Conservation (phyloP, 1,284 basidiomycete genomes). For the Apiotrichum veenhuisii region DNA sequence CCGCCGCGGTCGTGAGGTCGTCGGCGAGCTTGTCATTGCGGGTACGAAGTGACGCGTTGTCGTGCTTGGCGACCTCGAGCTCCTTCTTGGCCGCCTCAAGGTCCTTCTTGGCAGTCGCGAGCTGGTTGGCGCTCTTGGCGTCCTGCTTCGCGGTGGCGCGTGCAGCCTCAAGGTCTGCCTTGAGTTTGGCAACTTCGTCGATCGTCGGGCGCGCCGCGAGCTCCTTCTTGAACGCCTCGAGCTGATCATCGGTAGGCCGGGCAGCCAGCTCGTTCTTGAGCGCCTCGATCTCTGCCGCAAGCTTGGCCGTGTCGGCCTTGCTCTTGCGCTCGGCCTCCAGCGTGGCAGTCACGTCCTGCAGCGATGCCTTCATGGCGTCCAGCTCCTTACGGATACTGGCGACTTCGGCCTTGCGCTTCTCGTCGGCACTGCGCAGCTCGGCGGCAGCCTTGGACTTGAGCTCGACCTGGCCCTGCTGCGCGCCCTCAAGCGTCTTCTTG, state of each 20-base stretch:
- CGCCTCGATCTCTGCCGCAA: neutral
- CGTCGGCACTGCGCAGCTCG: neutral
- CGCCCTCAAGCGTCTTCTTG: constrained; percentile 8
- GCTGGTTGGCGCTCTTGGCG: neutral
- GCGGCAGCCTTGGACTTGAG: neutral
- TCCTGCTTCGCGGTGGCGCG: no score
- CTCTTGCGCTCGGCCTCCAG: constrained; percentile 6
- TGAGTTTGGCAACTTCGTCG: neutral
- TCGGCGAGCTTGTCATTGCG: constrained; percentile 11
- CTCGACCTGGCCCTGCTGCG: neutral
- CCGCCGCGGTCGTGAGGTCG: constrained; percentile 6
- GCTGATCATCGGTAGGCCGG: neutral
- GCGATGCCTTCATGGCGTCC: constrained; percentile 2
- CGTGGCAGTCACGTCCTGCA: neutral
- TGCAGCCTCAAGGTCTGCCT: neutral
- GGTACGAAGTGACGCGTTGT: neutral
- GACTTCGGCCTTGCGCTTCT: constrained; percentile 10
- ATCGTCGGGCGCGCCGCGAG: neutral
- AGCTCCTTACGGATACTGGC: constrained; percentile 2
- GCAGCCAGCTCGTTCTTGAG: neutral
- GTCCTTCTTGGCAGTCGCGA: neutral
- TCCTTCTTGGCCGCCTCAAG: neutral
- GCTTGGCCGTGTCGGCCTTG: neutral
- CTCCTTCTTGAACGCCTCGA: neutral
- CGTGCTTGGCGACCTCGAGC: neutral